These are phyloP conservation scores for Dactylonectria estremocensis DNA, from an alignment of 2,329 filamentous ascomycete genomes.

Conservation along the genomic window DNA sequence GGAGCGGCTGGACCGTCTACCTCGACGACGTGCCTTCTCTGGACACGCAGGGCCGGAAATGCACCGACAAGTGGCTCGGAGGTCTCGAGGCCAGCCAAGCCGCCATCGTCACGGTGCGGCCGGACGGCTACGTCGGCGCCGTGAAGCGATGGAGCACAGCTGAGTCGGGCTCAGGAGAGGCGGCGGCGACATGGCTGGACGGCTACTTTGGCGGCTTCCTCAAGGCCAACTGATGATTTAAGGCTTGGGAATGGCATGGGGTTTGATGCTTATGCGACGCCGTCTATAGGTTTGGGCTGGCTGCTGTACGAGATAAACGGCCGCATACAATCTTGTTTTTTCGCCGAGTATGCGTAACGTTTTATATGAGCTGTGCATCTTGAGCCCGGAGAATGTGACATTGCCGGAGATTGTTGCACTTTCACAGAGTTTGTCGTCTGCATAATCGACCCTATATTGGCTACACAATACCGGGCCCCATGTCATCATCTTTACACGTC, in stretches of 20 bases:
- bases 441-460: background rate
- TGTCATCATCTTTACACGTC: background rate
- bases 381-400: background rate
- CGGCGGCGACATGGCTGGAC: slow-evolving; percentile 34
- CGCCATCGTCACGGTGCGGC: slow-evolving; percentile 38
- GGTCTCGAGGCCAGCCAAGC: slow-evolving; percentile 31
- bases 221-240: slow-evolving; percentile 9
- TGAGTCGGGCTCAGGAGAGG: slow-evolving; percentile 16
- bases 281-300: background rate
- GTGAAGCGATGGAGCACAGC: slow-evolving; percentile 31
- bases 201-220: slow-evolving; percentile 34
- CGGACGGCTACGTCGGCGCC: slow-evolving; percentile 45
- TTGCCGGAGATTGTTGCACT: background rate
- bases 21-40: slow-evolving; percentile 33
- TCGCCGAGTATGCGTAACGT: background rate
- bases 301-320: background rate
- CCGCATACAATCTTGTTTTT: background rate
- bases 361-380: background rate
- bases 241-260: background rate
- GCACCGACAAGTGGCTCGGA: slow-evolving; percentile 48
- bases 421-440: background rate
- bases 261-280: background rate
- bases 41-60: slow-evolving; percentile 31
- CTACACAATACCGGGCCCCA: background rate
- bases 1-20: slow-evolving; percentile 37